Base-by-base conservation (phyloP, 805 yeast species). In the Cephaloascus albidus region DNA sequence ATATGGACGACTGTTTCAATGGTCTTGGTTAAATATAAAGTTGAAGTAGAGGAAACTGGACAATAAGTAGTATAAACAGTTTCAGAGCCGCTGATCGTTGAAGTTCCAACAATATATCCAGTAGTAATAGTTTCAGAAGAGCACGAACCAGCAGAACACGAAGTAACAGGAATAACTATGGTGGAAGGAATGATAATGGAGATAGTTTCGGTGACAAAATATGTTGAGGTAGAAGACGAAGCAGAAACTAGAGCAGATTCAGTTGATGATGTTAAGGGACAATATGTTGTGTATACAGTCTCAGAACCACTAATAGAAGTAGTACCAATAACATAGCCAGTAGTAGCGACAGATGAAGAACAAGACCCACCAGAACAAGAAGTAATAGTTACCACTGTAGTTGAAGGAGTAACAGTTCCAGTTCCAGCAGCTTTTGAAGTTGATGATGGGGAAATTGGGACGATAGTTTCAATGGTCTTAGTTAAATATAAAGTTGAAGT, bases 221-320 rank as follows among this genome's bases (percentile, higher is more conserved):
- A n/a, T n/a, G n/a, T n/a, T n/a, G n/a, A n/a, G n/a, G n/a, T n/a
- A n/a, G n/a, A n/a, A n/a, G n/a, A n/a, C n/a, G n/a, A n/a, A n/a
- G n/a, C n/a, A n/a, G n/a, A n/a, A n/a, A n/a, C n/a, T n/a, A n/a
- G n/a, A n/a, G n/a, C n/a, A n/a, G n/a, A n/a, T n/a, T n/a, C n/a
- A n/a, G n/a, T n/a, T n/a, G n/a, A n/a, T n/a, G n/a, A n/a, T n/a
- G n/a, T n/a, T n/a, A n/a, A n/a, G 40, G 65, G 64, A 46, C 65
- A 59, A 54, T 54, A 60, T 19, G 72, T 65, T 42, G 73, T 62
- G 54, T 57, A 53, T 30, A 60, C 55, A 19, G 69, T 63, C 37
- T 46, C 55, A 19, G 51, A 50, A 20, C 63, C 71, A 39, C 55
- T 45, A 20, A 57, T 53, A n/a, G n/a, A n/a, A n/a, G n/a, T n/a